Percentiles rank a stretch among this genome's conserved stretches.
phyloP scores from a whole-genome alignment of 345 rosid species.

The Adansonia digitata region DNA sequence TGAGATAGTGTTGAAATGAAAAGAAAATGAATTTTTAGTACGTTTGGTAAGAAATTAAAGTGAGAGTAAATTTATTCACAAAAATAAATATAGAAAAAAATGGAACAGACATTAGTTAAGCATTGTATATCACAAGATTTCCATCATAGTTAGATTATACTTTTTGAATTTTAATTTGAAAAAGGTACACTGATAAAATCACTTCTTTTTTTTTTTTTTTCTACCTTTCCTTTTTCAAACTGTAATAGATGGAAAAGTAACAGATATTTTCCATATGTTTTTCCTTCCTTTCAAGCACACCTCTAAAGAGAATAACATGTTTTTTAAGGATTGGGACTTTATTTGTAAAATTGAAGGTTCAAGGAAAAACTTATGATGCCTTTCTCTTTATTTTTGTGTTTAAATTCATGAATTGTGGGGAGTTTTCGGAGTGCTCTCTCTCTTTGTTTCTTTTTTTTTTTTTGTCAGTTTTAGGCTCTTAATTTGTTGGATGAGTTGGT shows the following conservation, averaged over 20 bases:
- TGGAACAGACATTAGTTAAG: no score
- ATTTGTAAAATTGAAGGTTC: slow-evolving; percentile 15
- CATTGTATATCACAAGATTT: no score
- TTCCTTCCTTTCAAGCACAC: no score
- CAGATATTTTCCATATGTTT: no score
- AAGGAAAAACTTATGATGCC: slow-evolving; percentile 3
- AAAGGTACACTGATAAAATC: no score
- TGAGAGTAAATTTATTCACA: no score
- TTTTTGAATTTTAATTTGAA: no score
- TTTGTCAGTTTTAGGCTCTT: background rate
- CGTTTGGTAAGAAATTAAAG: background rate
- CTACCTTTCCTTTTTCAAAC: background rate
- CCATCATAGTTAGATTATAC: no score
- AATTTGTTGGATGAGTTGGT: slow-evolving; percentile 18
- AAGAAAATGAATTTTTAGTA: background rate
- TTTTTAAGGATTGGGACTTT: slow-evolving; percentile 1
- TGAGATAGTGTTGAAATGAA: background rate
- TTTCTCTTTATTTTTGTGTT: background rate
- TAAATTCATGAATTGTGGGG: slow-evolving; percentile 1
- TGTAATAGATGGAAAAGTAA: background rate
- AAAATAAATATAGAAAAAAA: no score
- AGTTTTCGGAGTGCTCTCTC: background rate
- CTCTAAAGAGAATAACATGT: no score
- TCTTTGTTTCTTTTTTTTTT: slow-evolving; percentile 6
- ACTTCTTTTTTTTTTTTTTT: background rate